A percentile compares a stretch with the other conserved stretches of the same genome.
phyloP scores from a whole-genome alignment of 2,329 filamentous ascomycete species.

The Cladophialophora carrionii region DNA sequence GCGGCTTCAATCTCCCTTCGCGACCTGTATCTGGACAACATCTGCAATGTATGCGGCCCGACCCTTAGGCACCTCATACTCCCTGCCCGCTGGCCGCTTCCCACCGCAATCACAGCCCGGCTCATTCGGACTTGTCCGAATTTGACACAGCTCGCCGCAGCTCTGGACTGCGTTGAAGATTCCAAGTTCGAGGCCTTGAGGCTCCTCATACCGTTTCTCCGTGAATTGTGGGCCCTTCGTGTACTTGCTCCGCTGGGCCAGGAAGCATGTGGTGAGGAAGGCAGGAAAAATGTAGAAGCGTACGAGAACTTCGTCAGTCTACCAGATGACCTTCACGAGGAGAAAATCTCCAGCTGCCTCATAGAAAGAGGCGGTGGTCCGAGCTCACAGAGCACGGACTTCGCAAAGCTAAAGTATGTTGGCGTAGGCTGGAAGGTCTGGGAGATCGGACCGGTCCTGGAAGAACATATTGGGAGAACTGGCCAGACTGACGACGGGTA shows the following conservation, averaged over 20 bases:
- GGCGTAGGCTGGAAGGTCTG: constrained; percentile 32
- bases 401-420: constrained; percentile 29
- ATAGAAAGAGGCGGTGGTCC: background rate
- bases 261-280: background rate
- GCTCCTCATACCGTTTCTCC: constrained; percentile 38
- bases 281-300: constrained; percentile 28
- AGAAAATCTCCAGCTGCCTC: constrained; percentile 17
- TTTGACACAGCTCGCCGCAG: constrained; percentile 62
- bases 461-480: constrained; percentile 26
- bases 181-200: constrained; percentile 25
- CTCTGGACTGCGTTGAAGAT: constrained; percentile 45
- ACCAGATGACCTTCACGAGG: constrained; percentile 26
- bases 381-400: constrained; percentile 10
- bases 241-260: constrained; percentile 44
- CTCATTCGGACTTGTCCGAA: constrained; percentile 60
- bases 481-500: constrained; percentile 9
- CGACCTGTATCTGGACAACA: constrained; percentile 55
- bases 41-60: constrained; percentile 56
- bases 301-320: constrained; percentile 17
- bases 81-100: constrained; percentile 59
- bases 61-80: constrained; percentile 62
- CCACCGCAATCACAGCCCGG: constrained; percentile 53
- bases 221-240: constrained; percentile 44
- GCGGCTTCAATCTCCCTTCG: constrained; percentile 38
- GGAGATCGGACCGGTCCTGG: constrained; percentile 25